These are phyloP conservation scores for Vachellia collinsii DNA, from an alignment of 306 rosid genomes.

Conservation along the genomic window DNA sequence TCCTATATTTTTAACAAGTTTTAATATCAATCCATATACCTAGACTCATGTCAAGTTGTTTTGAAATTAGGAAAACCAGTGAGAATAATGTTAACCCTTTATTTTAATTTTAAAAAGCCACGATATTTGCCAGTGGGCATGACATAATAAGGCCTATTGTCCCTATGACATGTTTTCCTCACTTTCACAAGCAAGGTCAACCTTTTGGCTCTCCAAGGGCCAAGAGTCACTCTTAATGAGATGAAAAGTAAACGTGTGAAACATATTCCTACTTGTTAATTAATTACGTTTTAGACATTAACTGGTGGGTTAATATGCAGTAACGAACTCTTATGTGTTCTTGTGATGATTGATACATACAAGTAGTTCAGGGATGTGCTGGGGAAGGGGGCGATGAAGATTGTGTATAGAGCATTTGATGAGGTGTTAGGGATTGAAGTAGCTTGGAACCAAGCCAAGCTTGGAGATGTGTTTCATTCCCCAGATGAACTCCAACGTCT, in stretches of 20 bases:
- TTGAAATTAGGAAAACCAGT: no score
- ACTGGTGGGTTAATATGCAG: not conserved
- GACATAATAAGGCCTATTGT: not conserved
- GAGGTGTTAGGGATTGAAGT: constrained; percentile 80
- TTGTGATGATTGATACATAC: constrained; percentile 14
- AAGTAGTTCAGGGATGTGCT: constrained; percentile 70
- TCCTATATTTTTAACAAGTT: no score
- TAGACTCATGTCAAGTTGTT: no score
- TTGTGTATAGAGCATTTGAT: constrained; percentile 80
- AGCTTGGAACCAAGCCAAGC: constrained; percentile 92
- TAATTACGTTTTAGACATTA: not conserved
- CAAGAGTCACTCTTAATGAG: not conserved
- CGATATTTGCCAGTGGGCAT: not conserved
- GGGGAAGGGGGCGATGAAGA: constrained; percentile 92
- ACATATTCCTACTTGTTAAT: not conserved
- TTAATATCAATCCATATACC: no score
- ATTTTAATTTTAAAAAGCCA: no score
- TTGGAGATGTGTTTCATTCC: constrained; percentile 69
- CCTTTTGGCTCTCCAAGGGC: constrained; percentile 20
- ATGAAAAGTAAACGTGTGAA: constrained; percentile 18
- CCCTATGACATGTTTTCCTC: not conserved
- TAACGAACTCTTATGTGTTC: not conserved
- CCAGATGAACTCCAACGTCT: constrained; percentile 78
- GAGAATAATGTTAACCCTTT: no score
- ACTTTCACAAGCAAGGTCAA: constrained; percentile 14